phyloP scores from a whole-genome alignment of 1,284 basidiomycete genomes.

The Nidula niveotomentosa region DNA sequence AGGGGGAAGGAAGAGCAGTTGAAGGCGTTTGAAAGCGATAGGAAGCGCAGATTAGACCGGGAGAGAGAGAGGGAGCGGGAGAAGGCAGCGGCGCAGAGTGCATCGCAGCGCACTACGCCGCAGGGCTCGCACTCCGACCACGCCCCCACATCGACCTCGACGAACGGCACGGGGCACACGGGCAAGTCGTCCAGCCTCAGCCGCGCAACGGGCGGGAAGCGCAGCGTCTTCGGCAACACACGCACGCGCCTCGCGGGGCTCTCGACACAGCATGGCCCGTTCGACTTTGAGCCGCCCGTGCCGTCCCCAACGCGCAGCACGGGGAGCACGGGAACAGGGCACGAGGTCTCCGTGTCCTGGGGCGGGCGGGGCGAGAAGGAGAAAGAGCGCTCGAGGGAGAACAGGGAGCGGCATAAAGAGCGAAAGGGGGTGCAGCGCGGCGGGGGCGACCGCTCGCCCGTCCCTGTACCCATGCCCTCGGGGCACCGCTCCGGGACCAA shows the following conservation, averaged over 20 bases:
- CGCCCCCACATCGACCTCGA: constrained; percentile 19
- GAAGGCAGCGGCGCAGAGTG: constrained; percentile 5
- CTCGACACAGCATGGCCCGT: constrained; percentile 38
- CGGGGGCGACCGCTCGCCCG: constrained; percentile 27
- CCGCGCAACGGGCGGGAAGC: constrained; percentile 24
- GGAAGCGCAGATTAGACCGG: not conserved
- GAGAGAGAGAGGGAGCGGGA: constrained; percentile 7
- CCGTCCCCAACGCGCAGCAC: constrained; percentile 37
- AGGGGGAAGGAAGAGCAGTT: constrained; percentile 30
- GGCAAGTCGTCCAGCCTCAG: constrained; percentile 34
- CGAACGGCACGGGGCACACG: constrained; percentile 15
- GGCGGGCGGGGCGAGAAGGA: constrained; percentile 16
- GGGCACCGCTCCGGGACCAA: constrained; percentile 44
- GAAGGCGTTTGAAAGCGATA: constrained; percentile 12
- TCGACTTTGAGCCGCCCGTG: constrained; percentile 48
- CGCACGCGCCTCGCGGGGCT: constrained; percentile 22
- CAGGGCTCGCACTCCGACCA: constrained; percentile 14
- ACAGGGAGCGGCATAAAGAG: constrained; percentile 13
- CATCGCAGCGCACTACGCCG: constrained; percentile 17
- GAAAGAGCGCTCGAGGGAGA: constrained; percentile 15
- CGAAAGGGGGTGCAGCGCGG: constrained; percentile 10
- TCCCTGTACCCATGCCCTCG: constrained; percentile 24
- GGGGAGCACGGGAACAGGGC: constrained; percentile 18
- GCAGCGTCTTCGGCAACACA: constrained; percentile 17
- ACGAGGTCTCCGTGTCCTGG: constrained; percentile 16